phyloP scores from a whole-genome alignment of 495 filamentous ascomycete species.

The Cercophora sp. region DNA sequence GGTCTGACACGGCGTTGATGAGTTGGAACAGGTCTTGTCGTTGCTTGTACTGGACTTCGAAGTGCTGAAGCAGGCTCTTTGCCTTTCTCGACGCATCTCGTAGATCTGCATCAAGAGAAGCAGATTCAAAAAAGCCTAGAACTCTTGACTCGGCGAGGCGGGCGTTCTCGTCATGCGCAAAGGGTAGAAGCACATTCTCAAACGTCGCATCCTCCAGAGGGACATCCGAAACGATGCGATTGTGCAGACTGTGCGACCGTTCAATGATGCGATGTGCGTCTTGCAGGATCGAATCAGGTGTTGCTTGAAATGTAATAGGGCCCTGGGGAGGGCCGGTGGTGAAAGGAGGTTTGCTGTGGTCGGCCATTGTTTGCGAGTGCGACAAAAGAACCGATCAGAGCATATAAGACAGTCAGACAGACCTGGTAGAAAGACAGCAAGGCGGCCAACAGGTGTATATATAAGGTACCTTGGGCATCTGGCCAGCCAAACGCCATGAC shows the following conservation, averaged over 20 bases:
- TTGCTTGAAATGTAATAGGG: neutral
- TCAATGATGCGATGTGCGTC: neutral
- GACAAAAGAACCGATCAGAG: no score
- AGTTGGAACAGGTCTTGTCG: neutral
- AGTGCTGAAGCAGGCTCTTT: neutral
- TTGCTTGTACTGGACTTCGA: neutral
- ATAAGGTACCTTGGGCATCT: no score
- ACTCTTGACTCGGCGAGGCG: neutral
- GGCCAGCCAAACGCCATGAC: no score
- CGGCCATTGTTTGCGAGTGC: no score
- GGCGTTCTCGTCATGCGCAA: neutral
- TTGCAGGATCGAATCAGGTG: neutral
- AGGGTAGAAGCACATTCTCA: neutral
- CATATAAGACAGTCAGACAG: no score
- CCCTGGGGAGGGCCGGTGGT: neutral
- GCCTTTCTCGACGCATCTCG: neutral
- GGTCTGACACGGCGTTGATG: neutral
- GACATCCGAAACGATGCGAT: neutral
- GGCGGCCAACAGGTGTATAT: no score
- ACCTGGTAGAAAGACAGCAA: no score
- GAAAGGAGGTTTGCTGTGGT: no score
- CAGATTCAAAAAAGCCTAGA: neutral
- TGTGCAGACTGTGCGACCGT: neutral
- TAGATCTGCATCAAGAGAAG: neutral
- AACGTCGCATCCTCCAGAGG: neutral